A percentile compares a stretch with the other conserved stretches of the same genome.
These are phyloP conservation scores for Blastobotrys proliferans DNA, from an alignment of 1,139 yeast species.

Conservation along the genomic window DNA sequence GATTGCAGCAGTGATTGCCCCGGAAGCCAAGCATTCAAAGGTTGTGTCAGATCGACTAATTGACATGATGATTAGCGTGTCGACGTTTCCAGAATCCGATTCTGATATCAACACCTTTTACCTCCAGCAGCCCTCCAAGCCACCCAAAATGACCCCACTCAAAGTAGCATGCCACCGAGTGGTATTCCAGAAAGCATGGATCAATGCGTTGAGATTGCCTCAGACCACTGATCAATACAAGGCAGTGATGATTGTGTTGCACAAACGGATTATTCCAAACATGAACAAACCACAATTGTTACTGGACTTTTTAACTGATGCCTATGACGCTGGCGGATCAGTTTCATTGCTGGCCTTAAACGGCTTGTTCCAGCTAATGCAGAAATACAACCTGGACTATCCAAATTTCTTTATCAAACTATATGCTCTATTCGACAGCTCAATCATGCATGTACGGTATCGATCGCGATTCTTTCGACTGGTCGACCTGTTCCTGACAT, in stretches of 20 bases:
- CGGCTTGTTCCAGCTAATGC: constrained; percentile 84
- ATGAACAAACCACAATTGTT: constrained; percentile 74
- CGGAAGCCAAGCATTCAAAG: constrained; percentile 11
- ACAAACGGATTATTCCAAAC: constrained; percentile 78
- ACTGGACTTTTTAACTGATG: constrained; percentile 91
- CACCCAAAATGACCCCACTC: constrained; percentile 40
- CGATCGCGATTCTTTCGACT: constrained; percentile 85
- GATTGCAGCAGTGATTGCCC: constrained; percentile 16
- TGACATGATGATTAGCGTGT: constrained; percentile 14
- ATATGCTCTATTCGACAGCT: constrained; percentile 68
- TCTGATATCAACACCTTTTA: constrained; percentile 31
- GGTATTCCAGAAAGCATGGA: constrained; percentile 67
- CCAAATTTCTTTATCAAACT: constrained; percentile 85
- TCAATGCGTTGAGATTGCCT: constrained; percentile 50
- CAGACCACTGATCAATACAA: constrained; percentile 58
- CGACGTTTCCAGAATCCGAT: constrained; percentile 26
- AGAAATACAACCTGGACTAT: constrained; percentile 77
- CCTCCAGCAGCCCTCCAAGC: constrained; percentile 39
- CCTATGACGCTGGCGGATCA: constrained; percentile 66
- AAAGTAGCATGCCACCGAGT: constrained; percentile 57
- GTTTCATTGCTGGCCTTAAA: constrained; percentile 79
- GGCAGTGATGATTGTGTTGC: constrained; percentile 62
- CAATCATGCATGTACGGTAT: constrained; percentile 72
- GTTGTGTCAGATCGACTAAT: constrained; percentile 14
- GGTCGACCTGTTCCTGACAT: constrained; percentile 77